Evolutionary conservation across 179 eudicot genomes (phyloP).

Genomic region (Beta corolliflora): DNA sequence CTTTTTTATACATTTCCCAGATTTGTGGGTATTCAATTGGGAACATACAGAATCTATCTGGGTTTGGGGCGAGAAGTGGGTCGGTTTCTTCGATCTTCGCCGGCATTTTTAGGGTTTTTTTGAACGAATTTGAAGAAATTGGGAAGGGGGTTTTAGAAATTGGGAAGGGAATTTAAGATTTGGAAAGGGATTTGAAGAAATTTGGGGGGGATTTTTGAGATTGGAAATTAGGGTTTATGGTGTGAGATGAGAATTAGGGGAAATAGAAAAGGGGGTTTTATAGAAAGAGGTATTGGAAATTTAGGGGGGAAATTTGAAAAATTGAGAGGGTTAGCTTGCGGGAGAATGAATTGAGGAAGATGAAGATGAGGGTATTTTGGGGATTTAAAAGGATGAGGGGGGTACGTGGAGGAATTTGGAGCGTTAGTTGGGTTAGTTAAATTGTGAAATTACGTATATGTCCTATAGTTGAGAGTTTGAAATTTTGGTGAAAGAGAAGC

Average conservation of each 20-base stretch:
- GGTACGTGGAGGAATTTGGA: conserved; percentile 4
- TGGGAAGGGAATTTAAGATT: too few relatives aligned
- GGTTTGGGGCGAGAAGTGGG: conserved; percentile 59
- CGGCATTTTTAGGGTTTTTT: conserved; percentile 46
- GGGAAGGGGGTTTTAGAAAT: neutral
- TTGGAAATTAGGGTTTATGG: neutral
- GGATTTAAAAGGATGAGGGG: neutral
- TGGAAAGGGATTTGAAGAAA: too few relatives aligned
- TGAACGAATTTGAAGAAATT: neutral
- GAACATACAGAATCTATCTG: conserved; percentile 90
- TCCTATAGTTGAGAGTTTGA: neutral
- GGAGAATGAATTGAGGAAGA: conserved; percentile 32
- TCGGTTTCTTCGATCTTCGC: conserved; percentile 54
- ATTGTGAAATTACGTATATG: neutral
- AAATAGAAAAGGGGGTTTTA: neutral
- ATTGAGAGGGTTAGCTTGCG: conserved; percentile 39
- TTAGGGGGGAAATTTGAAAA: conserved; percentile 33
- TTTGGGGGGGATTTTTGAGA: too few relatives aligned
- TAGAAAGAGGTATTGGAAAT: neutral
- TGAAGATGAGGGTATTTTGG: neutral
- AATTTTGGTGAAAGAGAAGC: neutral
- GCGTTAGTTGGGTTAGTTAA: too few relatives aligned
- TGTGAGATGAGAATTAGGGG: conserved; percentile 1
- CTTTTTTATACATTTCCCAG: conserved; percentile 96
- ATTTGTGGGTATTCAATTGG: conserved; percentile 76